A percentile compares a stretch with the other conserved stretches of the same genome.
Conservation (phyloP, 75 land plant species). For the Chamaecyparis obtusa region DNA sequence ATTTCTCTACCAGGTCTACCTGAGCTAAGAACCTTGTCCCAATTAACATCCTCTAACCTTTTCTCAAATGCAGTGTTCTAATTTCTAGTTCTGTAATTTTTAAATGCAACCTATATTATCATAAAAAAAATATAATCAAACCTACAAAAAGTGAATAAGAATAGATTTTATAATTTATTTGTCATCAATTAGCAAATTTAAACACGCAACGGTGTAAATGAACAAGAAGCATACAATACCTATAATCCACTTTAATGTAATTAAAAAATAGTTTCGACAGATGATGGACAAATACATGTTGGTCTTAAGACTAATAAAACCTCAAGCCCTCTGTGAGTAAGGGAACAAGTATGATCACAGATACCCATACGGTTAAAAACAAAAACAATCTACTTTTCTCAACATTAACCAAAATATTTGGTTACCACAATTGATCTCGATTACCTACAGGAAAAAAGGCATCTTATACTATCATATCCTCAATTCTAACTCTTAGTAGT, state of each 20-base stretch:
- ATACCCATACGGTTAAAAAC: neutral
- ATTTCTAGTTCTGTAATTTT: neutral
- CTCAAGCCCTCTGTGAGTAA: neutral
- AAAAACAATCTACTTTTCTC: neutral
- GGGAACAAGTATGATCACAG: neutral
- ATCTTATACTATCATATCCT: neutral
- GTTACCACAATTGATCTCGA: neutral
- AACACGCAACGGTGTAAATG: no score
- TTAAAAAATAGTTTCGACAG: neutral
- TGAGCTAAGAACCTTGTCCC: neutral
- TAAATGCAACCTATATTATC: no score
- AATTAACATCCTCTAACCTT: no score
- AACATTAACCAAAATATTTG: neutral
- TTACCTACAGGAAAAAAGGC: neutral
- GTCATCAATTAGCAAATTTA: no score
- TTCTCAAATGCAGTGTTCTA: neutral
- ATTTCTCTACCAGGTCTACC: neutral
- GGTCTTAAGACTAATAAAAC: neutral
- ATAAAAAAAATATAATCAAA: no score
- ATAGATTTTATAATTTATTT: no score
- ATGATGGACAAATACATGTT: neutral
- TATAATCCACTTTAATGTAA: neutral
- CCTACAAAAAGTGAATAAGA: no score
- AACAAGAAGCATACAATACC: no score
- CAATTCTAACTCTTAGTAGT: constrained; percentile 28